phyloP scores from a whole-genome alignment of 768 basidiomycete species.

The Lactifluus rugatus region DNA sequence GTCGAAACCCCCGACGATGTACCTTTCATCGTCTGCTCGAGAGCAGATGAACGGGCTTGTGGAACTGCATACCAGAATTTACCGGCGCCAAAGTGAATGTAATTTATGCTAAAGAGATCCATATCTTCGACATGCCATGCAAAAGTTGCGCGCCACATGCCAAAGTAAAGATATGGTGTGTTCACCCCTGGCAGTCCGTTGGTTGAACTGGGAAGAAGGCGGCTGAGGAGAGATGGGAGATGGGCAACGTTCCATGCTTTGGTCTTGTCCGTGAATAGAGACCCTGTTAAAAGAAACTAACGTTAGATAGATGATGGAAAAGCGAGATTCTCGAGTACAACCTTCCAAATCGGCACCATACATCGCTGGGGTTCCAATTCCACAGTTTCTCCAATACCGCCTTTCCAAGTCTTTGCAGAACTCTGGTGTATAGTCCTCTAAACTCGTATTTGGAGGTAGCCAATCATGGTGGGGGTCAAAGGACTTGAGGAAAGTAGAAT shows the following conservation, averaged over 20 bases:
- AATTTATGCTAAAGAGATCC: constrained; percentile 98
- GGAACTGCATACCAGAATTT: constrained; percentile 98
- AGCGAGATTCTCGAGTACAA: constrained; percentile 27
- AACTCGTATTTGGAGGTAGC: constrained; percentile 65
- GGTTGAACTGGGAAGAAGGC: constrained; percentile 57
- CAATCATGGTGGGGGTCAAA: constrained; percentile 71
- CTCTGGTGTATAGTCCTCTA: constrained; percentile 77
- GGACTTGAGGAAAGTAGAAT: constrained; percentile 49
- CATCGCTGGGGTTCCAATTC: constrained; percentile 86
- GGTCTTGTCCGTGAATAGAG: constrained; percentile 65
- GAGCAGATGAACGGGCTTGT: constrained; percentile 65
- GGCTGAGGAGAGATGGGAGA: constrained; percentile 77
- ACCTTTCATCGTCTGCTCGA: constrained; percentile 92
- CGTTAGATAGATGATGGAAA: neutral
- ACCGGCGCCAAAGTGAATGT: constrained; percentile 96
- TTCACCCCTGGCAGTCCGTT: constrained; percentile 90
- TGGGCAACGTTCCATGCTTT: constrained; percentile 90
- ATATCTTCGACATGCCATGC: constrained; percentile 99
- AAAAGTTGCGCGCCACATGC: constrained; percentile 99
- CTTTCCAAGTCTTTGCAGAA: constrained; percentile 83
- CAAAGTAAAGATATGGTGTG: constrained; percentile 94
- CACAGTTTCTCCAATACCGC: constrained; percentile 86
- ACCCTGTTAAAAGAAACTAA: constrained; percentile 32
- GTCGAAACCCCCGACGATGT: constrained; percentile 17
- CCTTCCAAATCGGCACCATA: constrained; percentile 96